Percentiles rank a stretch among this genome's conserved stretches.
These are phyloP conservation scores for Fusarium chlamydosporum DNA, from an alignment of 2,329 filamentous ascomycete genomes.

Conservation along the genomic window DNA sequence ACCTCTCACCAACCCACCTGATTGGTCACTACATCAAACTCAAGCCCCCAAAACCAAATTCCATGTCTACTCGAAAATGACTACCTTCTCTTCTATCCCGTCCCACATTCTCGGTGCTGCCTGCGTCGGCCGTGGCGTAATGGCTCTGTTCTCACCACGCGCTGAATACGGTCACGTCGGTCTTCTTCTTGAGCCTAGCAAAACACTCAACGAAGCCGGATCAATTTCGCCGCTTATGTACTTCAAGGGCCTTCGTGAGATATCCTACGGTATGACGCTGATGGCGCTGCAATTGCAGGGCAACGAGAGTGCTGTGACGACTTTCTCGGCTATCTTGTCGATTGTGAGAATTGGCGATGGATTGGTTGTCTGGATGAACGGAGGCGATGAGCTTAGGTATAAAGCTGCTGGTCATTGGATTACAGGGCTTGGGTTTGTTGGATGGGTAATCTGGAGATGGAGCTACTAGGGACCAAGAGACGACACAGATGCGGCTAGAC, in stretches of 20 bases:
- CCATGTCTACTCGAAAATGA: slow-evolving; percentile 19
- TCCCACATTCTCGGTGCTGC: slow-evolving; percentile 46
- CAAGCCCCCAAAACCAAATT: no score
- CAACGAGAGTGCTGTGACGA: slow-evolving; percentile 51
- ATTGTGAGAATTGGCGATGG: slow-evolving; percentile 54
- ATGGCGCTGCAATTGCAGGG: slow-evolving; percentile 51
- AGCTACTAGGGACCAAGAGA: slow-evolving; percentile 1
- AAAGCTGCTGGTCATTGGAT: slow-evolving; percentile 51
- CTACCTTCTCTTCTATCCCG: slow-evolving; percentile 46
- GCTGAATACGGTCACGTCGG: slow-evolving; percentile 48
- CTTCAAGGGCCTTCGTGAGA: slow-evolving; percentile 55
- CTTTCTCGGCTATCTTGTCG: slow-evolving; percentile 50
- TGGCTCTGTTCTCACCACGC: slow-evolving; percentile 45
- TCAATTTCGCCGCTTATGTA: slow-evolving; percentile 54
- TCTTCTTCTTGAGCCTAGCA: slow-evolving; percentile 40
- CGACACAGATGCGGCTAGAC: not conserved
- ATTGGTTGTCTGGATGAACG: slow-evolving; percentile 53
- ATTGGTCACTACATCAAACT: not conserved
- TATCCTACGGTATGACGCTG: slow-evolving; percentile 52
- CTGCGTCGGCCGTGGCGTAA: slow-evolving; percentile 47
- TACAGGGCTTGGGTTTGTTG: slow-evolving; percentile 44
- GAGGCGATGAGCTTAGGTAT: slow-evolving; percentile 44
- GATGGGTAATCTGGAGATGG: slow-evolving; percentile 50
- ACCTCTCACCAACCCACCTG: not conserved
- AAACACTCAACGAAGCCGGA: not conserved